Conservation (phyloP, 371 early-diverging fungal species). For the Choanephora cucurbitarum region DNA sequence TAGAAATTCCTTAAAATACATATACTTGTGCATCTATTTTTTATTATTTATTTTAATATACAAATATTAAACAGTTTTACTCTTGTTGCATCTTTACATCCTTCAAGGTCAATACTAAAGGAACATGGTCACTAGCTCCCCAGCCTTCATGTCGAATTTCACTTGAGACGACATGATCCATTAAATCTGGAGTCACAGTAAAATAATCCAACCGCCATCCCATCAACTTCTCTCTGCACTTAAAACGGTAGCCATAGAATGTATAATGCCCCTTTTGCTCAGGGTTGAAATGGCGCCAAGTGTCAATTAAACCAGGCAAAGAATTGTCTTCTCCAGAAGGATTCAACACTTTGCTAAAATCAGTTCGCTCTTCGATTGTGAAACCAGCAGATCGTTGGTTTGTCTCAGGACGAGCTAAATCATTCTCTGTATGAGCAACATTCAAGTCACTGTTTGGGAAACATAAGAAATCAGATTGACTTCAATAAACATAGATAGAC, state of each 20-base stretch:
- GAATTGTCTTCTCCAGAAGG: slow-evolving; percentile 35
- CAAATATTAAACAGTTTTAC: too few relatives aligned
- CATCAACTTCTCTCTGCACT: slow-evolving; percentile 69
- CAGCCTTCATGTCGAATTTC: slow-evolving; percentile 78
- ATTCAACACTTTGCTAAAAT: slow-evolving; percentile 66
- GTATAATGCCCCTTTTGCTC: slow-evolving; percentile 71
- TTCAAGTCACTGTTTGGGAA: slow-evolving; percentile 70
- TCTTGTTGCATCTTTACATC: slow-evolving; percentile 24
- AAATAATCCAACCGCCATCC: slow-evolving; percentile 95
- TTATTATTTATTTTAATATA: too few relatives aligned
- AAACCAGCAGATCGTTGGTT: slow-evolving; percentile 85
- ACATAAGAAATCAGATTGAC: neutral
- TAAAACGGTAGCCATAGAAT: slow-evolving; percentile 81
- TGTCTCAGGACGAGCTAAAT: slow-evolving; percentile 80
- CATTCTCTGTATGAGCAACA: slow-evolving; percentile 83
- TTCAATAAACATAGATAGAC: neutral
- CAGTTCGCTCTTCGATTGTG: slow-evolving; percentile 80
- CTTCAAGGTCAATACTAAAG: slow-evolving; percentile 66
- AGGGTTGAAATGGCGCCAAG: slow-evolving; percentile 78
- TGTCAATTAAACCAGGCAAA: slow-evolving; percentile 67
- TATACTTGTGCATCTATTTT: neutral
- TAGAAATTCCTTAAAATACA: neutral
- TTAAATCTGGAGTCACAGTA: slow-evolving; percentile 65
- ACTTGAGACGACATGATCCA: slow-evolving; percentile 64
- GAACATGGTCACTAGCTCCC: slow-evolving; percentile 93